Conservation (phyloP, 352 stramenopile species). For the Globisporangium canariense region DNA sequence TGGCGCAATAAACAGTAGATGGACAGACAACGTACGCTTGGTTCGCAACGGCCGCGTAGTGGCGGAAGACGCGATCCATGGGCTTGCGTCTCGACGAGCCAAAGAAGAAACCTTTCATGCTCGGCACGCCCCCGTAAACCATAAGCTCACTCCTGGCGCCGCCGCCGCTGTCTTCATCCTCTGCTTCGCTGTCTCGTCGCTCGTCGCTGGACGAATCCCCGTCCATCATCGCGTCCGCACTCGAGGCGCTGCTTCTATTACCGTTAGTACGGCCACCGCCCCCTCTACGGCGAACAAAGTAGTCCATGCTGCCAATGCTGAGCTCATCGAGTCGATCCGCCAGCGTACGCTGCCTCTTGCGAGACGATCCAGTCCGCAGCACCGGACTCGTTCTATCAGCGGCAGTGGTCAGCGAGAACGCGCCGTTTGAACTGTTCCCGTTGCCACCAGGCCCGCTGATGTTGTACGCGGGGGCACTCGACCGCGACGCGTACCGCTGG, state of each 20-base stretch:
- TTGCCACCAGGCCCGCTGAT: neutral
- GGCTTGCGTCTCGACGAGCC: conserved; percentile 28
- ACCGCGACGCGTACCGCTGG: conserved; percentile 29
- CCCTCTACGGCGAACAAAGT: conserved; percentile 19
- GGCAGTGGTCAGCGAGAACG: conserved; percentile 15
- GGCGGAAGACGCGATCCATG: conserved; percentile 66
- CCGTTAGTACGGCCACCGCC: neutral
- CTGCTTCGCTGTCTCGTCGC: conserved; percentile 12
- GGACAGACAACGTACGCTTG: conserved; percentile 17
- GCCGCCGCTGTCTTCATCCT: conserved; percentile 8
- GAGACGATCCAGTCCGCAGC: conserved; percentile 18
- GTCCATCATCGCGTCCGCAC: conserved; percentile 17
- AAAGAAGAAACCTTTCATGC: conserved; percentile 55
- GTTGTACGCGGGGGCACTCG: conserved; percentile 13
- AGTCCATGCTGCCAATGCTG: conserved; percentile 25
- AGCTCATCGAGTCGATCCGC: conserved; percentile 58
- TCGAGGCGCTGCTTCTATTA: conserved; percentile 20
- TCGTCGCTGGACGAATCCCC: conserved; percentile 26
- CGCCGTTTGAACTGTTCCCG: neutral
- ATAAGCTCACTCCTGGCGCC: conserved; percentile 17
- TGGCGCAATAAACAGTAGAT: neutral
- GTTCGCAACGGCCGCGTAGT: conserved; percentile 49
- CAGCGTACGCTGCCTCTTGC: conserved; percentile 64
- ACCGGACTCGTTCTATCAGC: conserved; percentile 7
- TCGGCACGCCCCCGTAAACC: conserved; percentile 36